phyloP scores from a whole-genome alignment of 306 rosid species.

The Gynostemma pentaphyllum region DNA sequence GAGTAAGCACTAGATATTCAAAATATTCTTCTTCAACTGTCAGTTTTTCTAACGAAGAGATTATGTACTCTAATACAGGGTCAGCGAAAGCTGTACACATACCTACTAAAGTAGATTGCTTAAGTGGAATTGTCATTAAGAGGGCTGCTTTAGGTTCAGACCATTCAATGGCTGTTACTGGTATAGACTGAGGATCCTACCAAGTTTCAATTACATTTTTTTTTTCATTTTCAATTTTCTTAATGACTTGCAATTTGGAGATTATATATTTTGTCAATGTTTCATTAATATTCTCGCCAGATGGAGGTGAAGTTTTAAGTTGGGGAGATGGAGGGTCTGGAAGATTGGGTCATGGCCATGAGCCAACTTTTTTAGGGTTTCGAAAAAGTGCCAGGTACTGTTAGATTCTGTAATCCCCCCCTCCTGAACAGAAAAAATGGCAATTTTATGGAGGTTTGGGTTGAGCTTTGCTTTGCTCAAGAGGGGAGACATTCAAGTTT shows the following conservation, averaged over 20 bases:
- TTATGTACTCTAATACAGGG: conserved; percentile 32
- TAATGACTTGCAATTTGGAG: background rate
- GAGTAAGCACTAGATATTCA: conserved; percentile 37
- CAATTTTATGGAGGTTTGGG: too few species aligned
- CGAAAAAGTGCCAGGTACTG: conserved; percentile 51
- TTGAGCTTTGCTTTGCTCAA: too few species aligned
- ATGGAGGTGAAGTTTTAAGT: conserved; percentile 72
- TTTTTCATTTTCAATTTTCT: background rate
- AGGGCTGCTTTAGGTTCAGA: conserved; percentile 82
- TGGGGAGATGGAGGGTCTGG: conserved; percentile 93
- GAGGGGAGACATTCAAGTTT: too few species aligned
- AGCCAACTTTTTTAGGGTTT: conserved; percentile 57
- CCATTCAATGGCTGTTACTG: conserved; percentile 75
- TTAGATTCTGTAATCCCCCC: background rate
- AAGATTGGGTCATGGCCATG: conserved; percentile 84
- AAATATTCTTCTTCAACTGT: background rate
- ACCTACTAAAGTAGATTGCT: conserved; percentile 78
- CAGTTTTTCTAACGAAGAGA: background rate
- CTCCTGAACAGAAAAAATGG: background rate
- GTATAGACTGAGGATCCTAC: conserved; percentile 29
- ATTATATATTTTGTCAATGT: conserved; percentile 5
- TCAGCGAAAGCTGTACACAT: conserved; percentile 42
- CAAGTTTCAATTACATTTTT: background rate
- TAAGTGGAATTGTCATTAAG: conserved; percentile 61
- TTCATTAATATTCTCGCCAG: conserved; percentile 29